A percentile compares a stretch with the other conserved stretches of the same genome.
Conservation (phyloP, 495 filamentous ascomycete species). For the Lineolata rhizophorae region DNA sequence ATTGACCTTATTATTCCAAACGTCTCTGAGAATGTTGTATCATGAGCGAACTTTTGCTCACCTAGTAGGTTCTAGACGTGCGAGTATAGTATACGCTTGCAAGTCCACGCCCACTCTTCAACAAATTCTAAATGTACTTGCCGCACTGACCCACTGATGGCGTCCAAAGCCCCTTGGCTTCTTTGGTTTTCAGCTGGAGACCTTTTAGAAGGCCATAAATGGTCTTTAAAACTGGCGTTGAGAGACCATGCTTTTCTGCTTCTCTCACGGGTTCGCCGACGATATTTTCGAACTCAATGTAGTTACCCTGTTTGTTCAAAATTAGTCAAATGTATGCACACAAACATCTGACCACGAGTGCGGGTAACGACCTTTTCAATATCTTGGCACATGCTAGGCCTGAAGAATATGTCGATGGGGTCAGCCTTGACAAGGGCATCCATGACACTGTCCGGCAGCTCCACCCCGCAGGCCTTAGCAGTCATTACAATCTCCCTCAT, state of each 20-base stretch:
- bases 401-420: constrained; percentile 18
- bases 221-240: constrained; percentile 23
- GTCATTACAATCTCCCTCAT: constrained; percentile 22
- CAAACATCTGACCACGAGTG: too few relatives aligned
- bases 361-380: too few relatives aligned
- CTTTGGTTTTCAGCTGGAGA: constrained; percentile 21
- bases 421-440: constrained; percentile 19
- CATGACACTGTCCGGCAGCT: constrained; percentile 16
- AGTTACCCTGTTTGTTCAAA: too few relatives aligned
- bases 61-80: too few relatives aligned
- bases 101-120: too few relatives aligned
- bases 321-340: too few relatives aligned
- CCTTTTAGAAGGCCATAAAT: constrained; percentile 22
- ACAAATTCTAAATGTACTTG: too few relatives aligned
- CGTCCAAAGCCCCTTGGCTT: constrained; percentile 16
- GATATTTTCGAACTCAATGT: constrained; percentile 30
- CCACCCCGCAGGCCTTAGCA: constrained; percentile 14
- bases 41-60: too few relatives aligned
- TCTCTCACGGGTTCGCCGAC: constrained; percentile 30
- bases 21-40: too few relatives aligned
- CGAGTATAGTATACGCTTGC: too few relatives aligned
- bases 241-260: constrained; percentile 20
- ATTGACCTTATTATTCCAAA: too few relatives aligned
- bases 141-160: too few relatives aligned
- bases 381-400: constrained; percentile 27